A percentile compares a stretch with the other conserved stretches of the same genome.
phyloP scores from a whole-genome alignment of 495 filamentous ascomycete genomes.

The Rhypophila decipiens region DNA sequence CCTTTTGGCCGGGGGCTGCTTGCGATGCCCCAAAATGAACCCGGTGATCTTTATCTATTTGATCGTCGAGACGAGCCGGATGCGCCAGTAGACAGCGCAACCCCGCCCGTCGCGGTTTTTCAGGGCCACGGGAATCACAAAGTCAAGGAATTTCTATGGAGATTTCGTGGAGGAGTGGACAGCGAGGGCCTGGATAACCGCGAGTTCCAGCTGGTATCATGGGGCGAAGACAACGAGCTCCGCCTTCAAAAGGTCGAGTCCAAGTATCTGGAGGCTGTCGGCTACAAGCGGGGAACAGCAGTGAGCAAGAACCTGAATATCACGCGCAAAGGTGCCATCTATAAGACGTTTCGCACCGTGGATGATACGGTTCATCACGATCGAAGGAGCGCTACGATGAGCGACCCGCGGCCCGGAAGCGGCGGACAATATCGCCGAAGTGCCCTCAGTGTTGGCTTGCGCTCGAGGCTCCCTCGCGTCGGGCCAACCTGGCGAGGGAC shows the following conservation, averaged over 20 bases:
- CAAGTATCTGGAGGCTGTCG: constrained; percentile 61
- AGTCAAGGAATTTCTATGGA: constrained; percentile 92
- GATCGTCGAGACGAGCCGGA: constrained; percentile 50
- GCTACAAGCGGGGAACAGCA: constrained; percentile 63
- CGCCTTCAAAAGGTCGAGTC: constrained; percentile 69
- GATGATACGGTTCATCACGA: constrained; percentile 45
- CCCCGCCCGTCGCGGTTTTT: constrained; percentile 65
- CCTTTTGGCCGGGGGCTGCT: constrained; percentile 83
- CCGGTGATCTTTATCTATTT: constrained; percentile 80
- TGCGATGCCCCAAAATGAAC: constrained; percentile 87
- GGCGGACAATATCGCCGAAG: constrained; percentile 33
- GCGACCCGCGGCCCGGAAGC: constrained; percentile 40
- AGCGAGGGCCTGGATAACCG: constrained; percentile 70
- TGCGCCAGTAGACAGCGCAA: constrained; percentile 34
- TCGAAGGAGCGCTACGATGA: constrained; percentile 43
- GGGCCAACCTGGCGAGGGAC: constrained; percentile 41
- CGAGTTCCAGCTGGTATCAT: constrained; percentile 90
- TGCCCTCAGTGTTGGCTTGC: constrained; percentile 39
- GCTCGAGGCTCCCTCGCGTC: constrained; percentile 33
- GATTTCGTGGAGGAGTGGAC: constrained; percentile 65
- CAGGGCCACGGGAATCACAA: constrained; percentile 72
- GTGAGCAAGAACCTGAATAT: constrained; percentile 61
- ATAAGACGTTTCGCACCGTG: constrained; percentile 70
- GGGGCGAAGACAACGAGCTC: constrained; percentile 80
- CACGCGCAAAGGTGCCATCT: constrained; percentile 76